Evolutionary conservation across 805 yeast species (phyloP), one percentile per base, ranked within the genome.

Genomic region (Metschnikowia rubicola): DNA sequence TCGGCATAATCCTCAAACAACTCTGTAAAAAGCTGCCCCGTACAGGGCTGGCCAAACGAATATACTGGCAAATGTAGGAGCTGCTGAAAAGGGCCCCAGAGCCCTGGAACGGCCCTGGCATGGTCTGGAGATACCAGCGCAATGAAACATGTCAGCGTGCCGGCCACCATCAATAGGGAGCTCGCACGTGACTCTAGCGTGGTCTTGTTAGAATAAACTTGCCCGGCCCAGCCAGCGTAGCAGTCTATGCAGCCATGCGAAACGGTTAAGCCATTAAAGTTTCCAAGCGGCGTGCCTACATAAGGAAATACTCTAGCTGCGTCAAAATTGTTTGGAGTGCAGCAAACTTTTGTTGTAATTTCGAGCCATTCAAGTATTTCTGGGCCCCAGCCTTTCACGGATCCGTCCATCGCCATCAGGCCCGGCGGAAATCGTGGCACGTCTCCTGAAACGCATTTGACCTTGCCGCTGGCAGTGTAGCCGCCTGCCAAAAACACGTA

Each of bases 51-150:
- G 0, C 87, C 87, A 41, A 77, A 79, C 51, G 80, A 79, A 41
- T 73, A 80, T 2, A 79, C 66, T 13, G 52, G 44, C 19, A 59
- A 56, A 12, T 48, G 44, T 2, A 71, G 45, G 5, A 77, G 59
- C 34, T 70, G 65, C 2, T 64, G 53, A 54, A 75, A 81, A 0
- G 86, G 86, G 0, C 87, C 86, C 87, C 87, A 81, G 4, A 80
- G 62, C 0, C 85, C 85, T 0, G 70, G 65, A 1, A 68, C 53
- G 2, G 56, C 49, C 8, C 21, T 15, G 0, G 48, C 52, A 26
- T 66, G 62, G 0, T 68, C 66, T 17, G 57, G 50, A 10, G 66
- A 54, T 8, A 37, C 46, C 5, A 48, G 43, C 5, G 51, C 57
- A 11, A 79, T 51, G 50, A 69, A 80, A 51, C 87, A 81, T 0